A percentile compares a stretch with the other conserved stretches of the same genome.
phyloP scores from a whole-genome alignment of 805 yeast species.

The Kodamaea fukazawae region DNA sequence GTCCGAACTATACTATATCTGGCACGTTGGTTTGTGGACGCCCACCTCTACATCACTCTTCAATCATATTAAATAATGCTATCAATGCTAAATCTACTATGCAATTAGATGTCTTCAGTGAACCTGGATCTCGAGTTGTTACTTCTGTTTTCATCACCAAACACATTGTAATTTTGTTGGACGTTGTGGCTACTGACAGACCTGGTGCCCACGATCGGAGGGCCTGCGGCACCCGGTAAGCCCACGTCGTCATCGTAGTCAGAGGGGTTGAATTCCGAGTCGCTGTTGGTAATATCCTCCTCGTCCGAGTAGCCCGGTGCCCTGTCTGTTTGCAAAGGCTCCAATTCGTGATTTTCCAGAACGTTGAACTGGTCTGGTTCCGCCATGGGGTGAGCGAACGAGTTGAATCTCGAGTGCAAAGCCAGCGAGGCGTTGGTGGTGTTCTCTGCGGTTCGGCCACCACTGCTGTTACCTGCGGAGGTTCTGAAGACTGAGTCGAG shows the following conservation, averaged over 20 bases:
- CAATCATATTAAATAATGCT: no score
- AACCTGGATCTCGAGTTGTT: slow-evolving; percentile 24
- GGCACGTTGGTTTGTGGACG: no score
- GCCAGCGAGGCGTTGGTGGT: slow-evolving; percentile 13
- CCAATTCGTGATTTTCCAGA: slow-evolving; percentile 15
- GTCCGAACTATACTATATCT: no score
- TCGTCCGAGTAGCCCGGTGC: slow-evolving; percentile 3
- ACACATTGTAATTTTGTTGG: slow-evolving; percentile 8
- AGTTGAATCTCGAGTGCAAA: slow-evolving; percentile 27
- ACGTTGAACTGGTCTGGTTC: slow-evolving; percentile 21
- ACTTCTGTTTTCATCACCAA: slow-evolving; percentile 15
- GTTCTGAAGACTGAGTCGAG: slow-evolving; percentile 37
- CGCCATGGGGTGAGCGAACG: slow-evolving; percentile 24
- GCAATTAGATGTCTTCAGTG: slow-evolving; percentile 16
- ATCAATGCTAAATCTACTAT: no score
- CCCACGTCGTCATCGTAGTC: slow-evolving; percentile 20
- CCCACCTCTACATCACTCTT: no score
- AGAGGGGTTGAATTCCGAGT: slow-evolving; percentile 17
- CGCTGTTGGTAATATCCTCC: slow-evolving; percentile 2
- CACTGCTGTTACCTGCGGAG: slow-evolving; percentile 9
- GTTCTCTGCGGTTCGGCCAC: slow-evolving; percentile 5
- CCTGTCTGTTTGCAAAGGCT: slow-evolving; percentile 6
- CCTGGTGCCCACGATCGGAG: slow-evolving; percentile 2
- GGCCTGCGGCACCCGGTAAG: slow-evolving; percentile 11
- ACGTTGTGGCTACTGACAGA: slow-evolving; percentile 7